Evolutionary conservation across 2,329 filamentous ascomycete species (phyloP).

Genomic region (Venturia pyrina): DNA sequence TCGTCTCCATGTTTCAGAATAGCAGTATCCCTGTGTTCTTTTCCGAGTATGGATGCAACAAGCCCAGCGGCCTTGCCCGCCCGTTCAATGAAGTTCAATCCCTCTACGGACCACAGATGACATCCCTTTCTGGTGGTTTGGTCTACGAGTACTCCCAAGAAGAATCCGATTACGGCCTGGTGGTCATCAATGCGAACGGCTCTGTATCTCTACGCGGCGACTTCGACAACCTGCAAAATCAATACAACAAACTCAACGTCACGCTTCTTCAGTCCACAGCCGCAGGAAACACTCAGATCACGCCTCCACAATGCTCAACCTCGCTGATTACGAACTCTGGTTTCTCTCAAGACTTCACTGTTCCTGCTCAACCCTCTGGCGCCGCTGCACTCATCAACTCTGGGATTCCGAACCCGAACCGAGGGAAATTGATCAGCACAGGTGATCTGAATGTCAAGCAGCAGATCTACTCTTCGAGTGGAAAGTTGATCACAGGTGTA

Average conservation of each 20-base stretch:
- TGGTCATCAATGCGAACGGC: constrained; percentile 33
- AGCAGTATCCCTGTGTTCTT: constrained; percentile 50
- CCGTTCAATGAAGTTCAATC: constrained; percentile 65
- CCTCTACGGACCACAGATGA: constrained; percentile 65
- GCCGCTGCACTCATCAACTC: constrained; percentile 64
- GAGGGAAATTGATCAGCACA: constrained; percentile 47
- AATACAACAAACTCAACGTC: constrained; percentile 69
- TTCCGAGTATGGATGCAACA: constrained; percentile 74
- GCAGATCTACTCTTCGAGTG: constrained; percentile 47
- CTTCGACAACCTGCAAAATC: constrained; percentile 58
- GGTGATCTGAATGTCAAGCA: constrained; percentile 45
- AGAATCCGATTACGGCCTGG: constrained; percentile 45
- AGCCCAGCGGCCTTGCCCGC: constrained; percentile 47
- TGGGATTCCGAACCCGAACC: constrained; percentile 56
- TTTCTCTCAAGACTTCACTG: constrained; percentile 71
- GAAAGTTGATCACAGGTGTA: constrained; percentile 51
- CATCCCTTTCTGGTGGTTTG: constrained; percentile 62
- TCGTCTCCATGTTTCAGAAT: constrained; percentile 51
- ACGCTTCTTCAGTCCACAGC: constrained; percentile 54
- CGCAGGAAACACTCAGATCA: constrained; percentile 42
- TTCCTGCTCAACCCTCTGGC: constrained; percentile 59
- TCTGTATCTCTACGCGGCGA: constrained; percentile 34
- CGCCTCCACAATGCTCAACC: constrained; percentile 53
- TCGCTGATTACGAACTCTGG: constrained; percentile 54
- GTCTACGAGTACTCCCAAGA: constrained; percentile 77